Evolutionary conservation across 805 yeast species (phyloP).

Genomic region (Cyberlindnera suaveolens): DNA sequence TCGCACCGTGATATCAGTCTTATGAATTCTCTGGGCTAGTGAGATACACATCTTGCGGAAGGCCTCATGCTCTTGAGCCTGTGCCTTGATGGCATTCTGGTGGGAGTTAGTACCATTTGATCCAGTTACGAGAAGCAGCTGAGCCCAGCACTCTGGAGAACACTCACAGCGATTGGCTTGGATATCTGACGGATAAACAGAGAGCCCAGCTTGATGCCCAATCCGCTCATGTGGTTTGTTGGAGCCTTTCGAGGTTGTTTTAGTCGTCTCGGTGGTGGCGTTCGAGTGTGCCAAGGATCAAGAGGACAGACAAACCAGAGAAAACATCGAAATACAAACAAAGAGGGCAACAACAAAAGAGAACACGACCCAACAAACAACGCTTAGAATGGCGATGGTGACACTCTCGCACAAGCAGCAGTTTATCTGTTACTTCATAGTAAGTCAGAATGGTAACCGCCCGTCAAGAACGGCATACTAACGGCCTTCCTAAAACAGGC

Average conservation of each 20-base stretch:
- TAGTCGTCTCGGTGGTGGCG: too few species aligned
- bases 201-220: slow-evolving; percentile 69
- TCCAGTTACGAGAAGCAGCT: too few species aligned
- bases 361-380: too few species aligned
- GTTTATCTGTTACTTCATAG: slow-evolving; percentile 5
- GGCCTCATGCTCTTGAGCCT: slow-evolving; percentile 64
- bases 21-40: slow-evolving; percentile 68
- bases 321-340: too few species aligned
- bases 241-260: neutral
- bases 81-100: slow-evolving; percentile 55
- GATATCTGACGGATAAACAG: slow-evolving; percentile 69
- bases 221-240: slow-evolving; percentile 53
- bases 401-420: slow-evolving; percentile 1
- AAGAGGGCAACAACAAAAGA: too few species aligned
- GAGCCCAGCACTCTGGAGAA: too few species aligned
- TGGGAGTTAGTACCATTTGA: neutral
- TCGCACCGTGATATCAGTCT: slow-evolving; percentile 56
- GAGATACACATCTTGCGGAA: slow-evolving; percentile 59
- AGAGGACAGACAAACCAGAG: too few species aligned
- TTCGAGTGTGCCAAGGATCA: too few species aligned
- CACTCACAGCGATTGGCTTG: slow-evolving; percentile 57
- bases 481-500: slow-evolving; percentile 13
- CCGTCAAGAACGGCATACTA: slow-evolving; percentile 1
- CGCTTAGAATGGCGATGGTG: neutral
- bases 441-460: slow-evolving; percentile 3